phyloP scores from a whole-genome alignment of 73 alveolate genomes.

The Symbiodinium pilosum region DNA sequence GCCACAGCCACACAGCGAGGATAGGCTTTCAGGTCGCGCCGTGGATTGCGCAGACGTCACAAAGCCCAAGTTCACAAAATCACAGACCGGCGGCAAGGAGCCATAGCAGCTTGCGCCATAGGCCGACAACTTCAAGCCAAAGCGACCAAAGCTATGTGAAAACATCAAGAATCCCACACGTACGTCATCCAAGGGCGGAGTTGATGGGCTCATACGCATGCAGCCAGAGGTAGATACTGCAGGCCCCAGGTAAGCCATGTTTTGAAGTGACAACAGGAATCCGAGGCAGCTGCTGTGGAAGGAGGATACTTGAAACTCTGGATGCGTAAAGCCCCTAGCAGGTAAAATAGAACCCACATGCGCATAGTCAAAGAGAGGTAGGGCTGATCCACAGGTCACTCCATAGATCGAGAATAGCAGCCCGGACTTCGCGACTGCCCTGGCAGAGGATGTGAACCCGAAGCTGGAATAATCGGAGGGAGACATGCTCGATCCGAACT shows the following conservation, averaged over 20 bases:
- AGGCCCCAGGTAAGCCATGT: neutral
- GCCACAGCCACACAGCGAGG: constrained; percentile 4
- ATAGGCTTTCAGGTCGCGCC: neutral
- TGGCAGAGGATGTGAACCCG: constrained; percentile 23
- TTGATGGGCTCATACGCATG: neutral
- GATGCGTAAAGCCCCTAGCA: neutral
- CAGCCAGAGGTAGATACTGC: neutral
- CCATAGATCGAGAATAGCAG: constrained; percentile 63
- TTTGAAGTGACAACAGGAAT: neutral
- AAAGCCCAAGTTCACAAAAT: constrained; percentile 21
- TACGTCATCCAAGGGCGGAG: neutral
- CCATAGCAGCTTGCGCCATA: neutral
- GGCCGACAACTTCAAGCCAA: constrained; percentile 1
- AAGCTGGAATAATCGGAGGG: constrained; percentile 65
- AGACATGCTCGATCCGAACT: neutral
- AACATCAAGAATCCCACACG: neutral
- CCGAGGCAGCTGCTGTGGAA: neutral
- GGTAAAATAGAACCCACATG: neutral
- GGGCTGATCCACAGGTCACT: constrained; percentile 24
- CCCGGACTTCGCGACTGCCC: constrained; percentile 77
- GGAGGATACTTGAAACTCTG: neutral
- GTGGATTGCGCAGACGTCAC: neutral
- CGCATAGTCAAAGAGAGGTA: neutral
- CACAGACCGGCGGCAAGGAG: constrained; percentile 5
- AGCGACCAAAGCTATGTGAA: neutral